These are phyloP conservation scores for Ophiosphaerella korrae DNA, from an alignment of 2,329 filamentous ascomycete genomes.

Conservation along the genomic window DNA sequence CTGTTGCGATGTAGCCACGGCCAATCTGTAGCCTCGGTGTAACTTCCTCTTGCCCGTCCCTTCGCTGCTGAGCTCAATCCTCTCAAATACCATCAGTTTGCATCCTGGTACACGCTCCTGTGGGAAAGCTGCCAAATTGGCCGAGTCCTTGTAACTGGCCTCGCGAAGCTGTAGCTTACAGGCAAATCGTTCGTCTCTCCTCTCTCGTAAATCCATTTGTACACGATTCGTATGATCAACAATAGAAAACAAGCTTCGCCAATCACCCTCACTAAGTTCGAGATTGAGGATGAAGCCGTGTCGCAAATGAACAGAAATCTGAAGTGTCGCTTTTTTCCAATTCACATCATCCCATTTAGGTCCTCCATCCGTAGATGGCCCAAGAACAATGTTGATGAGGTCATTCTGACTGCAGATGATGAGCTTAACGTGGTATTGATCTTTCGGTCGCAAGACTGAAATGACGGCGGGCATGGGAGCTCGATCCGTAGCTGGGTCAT, in stretches of 20 bases:
- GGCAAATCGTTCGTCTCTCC: constrained; percentile 70
- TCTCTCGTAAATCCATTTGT: constrained; percentile 70
- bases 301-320: constrained; percentile 72
- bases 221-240: constrained; percentile 83
- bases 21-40: constrained; percentile 80
- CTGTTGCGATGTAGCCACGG: constrained; percentile 76
- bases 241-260: constrained; percentile 77
- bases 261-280: constrained; percentile 76
- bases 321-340: constrained; percentile 72
- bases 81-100: constrained; percentile 77
- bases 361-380: constrained; percentile 68
- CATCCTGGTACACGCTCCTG: constrained; percentile 74
- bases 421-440: constrained; percentile 72
- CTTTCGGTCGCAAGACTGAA: constrained; percentile 72
- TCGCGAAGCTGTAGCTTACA: constrained; percentile 72
- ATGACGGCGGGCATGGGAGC: constrained; percentile 75
- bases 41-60: constrained; percentile 73
- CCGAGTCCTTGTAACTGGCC: constrained; percentile 80
- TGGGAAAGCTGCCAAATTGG: constrained; percentile 74
- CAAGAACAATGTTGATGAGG: constrained; percentile 74
- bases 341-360: constrained; percentile 81
- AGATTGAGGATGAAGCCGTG: constrained; percentile 76
- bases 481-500: constrained; percentile 67
- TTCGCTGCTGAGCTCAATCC: constrained; percentile 68
- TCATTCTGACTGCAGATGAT: constrained; percentile 80